These are phyloP conservation scores for Blastomyces silverae DNA, from an alignment of 2,329 filamentous ascomycete species.

Conservation along the genomic window DNA sequence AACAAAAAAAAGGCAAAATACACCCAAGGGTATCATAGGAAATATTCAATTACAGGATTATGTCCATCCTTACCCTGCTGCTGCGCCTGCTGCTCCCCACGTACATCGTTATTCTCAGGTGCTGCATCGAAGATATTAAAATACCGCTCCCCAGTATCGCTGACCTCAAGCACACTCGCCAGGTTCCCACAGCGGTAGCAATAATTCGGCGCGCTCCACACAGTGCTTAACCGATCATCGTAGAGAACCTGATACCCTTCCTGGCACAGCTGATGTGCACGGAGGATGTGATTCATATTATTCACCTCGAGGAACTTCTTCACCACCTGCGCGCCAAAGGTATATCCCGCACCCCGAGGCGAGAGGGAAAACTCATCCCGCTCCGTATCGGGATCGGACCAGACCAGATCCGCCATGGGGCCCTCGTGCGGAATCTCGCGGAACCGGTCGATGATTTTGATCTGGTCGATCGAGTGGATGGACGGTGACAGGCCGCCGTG, in stretches of 20 bases:
- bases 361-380: slow-evolving; percentile 94
- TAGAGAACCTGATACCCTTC: slow-evolving; percentile 97
- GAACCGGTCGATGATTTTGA: slow-evolving; percentile 99
- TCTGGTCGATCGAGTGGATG: slow-evolving; percentile 98
- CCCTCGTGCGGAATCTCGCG: slow-evolving; percentile 97
- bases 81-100: slow-evolving; percentile 68
- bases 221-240: slow-evolving; percentile 87
- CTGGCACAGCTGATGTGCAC: slow-evolving; percentile 97
- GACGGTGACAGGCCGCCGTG: slow-evolving; percentile 85
- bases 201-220: slow-evolving; percentile 97
- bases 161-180: slow-evolving; percentile 93
- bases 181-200: slow-evolving; percentile 95
- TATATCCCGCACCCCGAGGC: slow-evolving; percentile 90
- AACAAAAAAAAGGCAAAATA: slow-evolving; percentile 3
- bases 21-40: slow-evolving; percentile 48
- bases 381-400: slow-evolving; percentile 97
- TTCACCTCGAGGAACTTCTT: slow-evolving; percentile 98
- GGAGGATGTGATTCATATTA: slow-evolving; percentile 92
- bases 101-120: slow-evolving; percentile 78
- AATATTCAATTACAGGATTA: slow-evolving; percentile 62
- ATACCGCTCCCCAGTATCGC: slow-evolving; percentile 82
- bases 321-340: slow-evolving; percentile 94
- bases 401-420: slow-evolving; percentile 98
- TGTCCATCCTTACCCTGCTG: slow-evolving; percentile 61
- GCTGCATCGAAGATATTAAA: slow-evolving; percentile 98